Conservation (phyloP, 73 alveolate genomes). For the Paramecium caudatum region DNA sequence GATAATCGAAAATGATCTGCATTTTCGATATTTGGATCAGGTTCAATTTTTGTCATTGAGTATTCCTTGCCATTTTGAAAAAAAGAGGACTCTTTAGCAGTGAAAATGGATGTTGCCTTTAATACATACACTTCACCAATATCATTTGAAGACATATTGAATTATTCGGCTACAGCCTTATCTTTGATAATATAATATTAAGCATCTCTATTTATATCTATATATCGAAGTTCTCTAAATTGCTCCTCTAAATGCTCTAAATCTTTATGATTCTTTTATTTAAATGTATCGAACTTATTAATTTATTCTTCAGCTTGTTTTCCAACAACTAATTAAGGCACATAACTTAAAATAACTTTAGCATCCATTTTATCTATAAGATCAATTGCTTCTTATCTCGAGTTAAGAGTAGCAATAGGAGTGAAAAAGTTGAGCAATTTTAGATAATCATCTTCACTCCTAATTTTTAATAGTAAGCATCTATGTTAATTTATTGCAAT, state of each 20-base stretch:
- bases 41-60: not conserved
- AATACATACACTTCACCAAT: slow-evolving; percentile 46
- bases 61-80: slow-evolving; percentile 26
- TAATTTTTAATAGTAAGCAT: slow-evolving; percentile 27
- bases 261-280: not conserved
- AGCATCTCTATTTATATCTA: slow-evolving; percentile 33
- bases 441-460: slow-evolving; percentile 31
- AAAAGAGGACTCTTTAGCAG: slow-evolving; percentile 6
- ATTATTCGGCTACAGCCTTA: slow-evolving; percentile 23
- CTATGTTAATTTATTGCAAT: slow-evolving; percentile 38
- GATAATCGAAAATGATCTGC: not conserved
- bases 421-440: slow-evolving; percentile 22
- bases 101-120: not conserved
- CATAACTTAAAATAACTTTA: not conserved
- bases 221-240: slow-evolving; percentile 42
- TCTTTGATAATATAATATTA: slow-evolving; percentile 25
- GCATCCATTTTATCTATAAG: slow-evolving; percentile 36
- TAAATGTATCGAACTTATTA: slow-evolving; percentile 27
- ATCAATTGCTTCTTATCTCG: slow-evolving; percentile 16
- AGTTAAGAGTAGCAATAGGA: not conserved
- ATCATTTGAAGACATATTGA: not conserved
- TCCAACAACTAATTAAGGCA: not conserved
- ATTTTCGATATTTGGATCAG: slow-evolving; percentile 38
- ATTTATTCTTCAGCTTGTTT: not conserved
- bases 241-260: not conserved